Conservation (phyloP, 1,284 basidiomycete species). For the Earliella scabrosa region DNA sequence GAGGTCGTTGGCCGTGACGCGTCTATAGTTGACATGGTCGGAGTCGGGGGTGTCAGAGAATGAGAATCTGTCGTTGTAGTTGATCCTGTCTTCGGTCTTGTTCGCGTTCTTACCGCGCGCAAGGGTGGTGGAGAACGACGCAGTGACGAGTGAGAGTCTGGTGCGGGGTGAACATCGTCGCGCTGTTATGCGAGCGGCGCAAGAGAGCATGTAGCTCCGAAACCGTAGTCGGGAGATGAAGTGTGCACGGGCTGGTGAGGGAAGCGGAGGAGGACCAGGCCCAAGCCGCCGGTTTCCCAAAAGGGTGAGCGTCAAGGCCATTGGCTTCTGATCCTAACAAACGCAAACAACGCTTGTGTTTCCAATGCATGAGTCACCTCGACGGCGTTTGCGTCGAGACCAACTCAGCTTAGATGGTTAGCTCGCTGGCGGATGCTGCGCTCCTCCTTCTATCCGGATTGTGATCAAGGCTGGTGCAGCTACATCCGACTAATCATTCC, state of each 20-base stretch:
- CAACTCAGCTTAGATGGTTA: too few relatives aligned
- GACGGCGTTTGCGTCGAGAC: too few relatives aligned
- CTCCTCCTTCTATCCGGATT: too few relatives aligned
- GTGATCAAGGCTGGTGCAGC: too few relatives aligned
- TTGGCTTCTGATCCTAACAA: slow-evolving; percentile 19
- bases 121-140: slow-evolving; percentile 17
- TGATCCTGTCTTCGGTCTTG: slow-evolving; percentile 62
- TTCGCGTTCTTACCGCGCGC: slow-evolving; percentile 36
- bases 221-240: too few relatives aligned
- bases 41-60: slow-evolving; percentile 53
- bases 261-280: too few relatives aligned
- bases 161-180: slow-evolving; percentile 11
- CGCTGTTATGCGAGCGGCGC: slow-evolving; percentile 13
- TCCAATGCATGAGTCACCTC: too few relatives aligned
- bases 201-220: slow-evolving; percentile 23
- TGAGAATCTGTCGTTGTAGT: slow-evolving; percentile 64
- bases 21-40: slow-evolving; percentile 58
- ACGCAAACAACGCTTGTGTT: slow-evolving; percentile 10
- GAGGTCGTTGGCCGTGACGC: slow-evolving; percentile 79
- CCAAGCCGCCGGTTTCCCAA: too few relatives aligned
- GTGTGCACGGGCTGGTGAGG: too few relatives aligned
- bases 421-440: too few relatives aligned
- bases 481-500: too few relatives aligned
- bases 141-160: background rate
- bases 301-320: slow-evolving; percentile 11